phyloP scores from a whole-genome alignment of 257 asterid species.

The Vinca minor region DNA sequence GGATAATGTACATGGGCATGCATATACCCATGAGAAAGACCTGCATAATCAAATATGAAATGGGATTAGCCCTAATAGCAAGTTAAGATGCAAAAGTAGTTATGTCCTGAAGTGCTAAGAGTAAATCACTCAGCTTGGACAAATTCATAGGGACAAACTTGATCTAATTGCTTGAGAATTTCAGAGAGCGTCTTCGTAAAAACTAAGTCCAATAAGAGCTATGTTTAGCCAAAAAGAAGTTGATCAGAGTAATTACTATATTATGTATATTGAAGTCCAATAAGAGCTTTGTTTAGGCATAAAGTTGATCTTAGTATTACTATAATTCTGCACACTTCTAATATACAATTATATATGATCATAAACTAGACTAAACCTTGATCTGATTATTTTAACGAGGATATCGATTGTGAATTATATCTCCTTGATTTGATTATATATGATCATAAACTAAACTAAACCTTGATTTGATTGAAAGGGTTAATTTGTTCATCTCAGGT shows the following conservation, averaged over 20 bases:
- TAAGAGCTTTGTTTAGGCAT: background rate
- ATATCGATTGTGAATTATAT: background rate
- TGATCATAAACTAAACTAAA: too few relatives aligned
- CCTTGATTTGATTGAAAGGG: background rate
- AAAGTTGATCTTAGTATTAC: background rate
- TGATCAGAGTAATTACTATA: too few relatives aligned
- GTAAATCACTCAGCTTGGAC: too few relatives aligned
- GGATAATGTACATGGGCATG: constrained; percentile 66
- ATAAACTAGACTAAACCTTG: background rate
- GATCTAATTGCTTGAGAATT: too few relatives aligned
- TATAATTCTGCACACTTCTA: background rate
- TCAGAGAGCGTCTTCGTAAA: background rate
- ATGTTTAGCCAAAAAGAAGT: too few relatives aligned
- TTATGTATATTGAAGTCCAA: background rate
- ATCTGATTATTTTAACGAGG: background rate
- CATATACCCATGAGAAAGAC: constrained; percentile 74
- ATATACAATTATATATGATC: background rate
- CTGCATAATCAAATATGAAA: constrained; percentile 27
- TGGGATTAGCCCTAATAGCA: background rate
- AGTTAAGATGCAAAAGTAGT: background rate
- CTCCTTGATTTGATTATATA: background rate
- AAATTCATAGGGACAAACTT: too few relatives aligned
- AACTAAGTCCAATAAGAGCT: background rate
- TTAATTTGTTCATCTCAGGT: background rate
- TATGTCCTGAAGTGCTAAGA: background rate